These are phyloP conservation scores for Beta lomatogona DNA, from an alignment of 179 eudicot species.

Conservation along the genomic window DNA sequence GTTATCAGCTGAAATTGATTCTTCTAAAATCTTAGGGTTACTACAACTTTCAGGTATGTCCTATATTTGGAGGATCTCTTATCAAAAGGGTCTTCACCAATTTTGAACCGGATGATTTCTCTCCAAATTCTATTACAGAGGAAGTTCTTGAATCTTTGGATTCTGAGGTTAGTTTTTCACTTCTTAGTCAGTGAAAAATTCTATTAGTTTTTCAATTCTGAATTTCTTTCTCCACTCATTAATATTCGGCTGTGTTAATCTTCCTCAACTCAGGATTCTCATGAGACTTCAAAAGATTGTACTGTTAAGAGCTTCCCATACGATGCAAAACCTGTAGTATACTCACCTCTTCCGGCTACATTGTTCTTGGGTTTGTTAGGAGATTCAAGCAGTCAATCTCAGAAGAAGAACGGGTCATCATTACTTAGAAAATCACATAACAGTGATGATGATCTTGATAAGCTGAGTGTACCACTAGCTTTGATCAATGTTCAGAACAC, in stretches of 20 bases:
- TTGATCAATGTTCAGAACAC: conserved; percentile 55
- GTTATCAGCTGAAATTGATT: conserved; percentile 2
- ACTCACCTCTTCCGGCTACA: conserved; percentile 59
- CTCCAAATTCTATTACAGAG: conserved; percentile 67
- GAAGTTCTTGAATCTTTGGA: conserved; percentile 58
- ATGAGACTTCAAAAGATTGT: conserved; percentile 38
- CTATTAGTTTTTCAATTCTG: neutral
- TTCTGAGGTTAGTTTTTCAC: conserved; percentile 64
- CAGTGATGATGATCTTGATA: conserved; percentile 93
- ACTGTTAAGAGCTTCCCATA: conserved; percentile 55
- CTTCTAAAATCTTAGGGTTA: conserved; percentile 17
- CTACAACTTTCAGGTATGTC: conserved; percentile 62
- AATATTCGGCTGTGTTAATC: neutral
- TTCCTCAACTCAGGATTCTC: conserved; percentile 46
- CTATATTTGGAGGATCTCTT: conserved; percentile 54
- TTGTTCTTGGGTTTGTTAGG: conserved; percentile 53
- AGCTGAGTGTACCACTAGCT: conserved; percentile 64
- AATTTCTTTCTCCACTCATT: neutral
- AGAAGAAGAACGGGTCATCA: conserved; percentile 59
- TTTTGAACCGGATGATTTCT: conserved; percentile 88
- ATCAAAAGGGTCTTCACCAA: conserved; percentile 62
- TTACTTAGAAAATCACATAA: conserved; percentile 69
- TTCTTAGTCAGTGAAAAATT: neutral
- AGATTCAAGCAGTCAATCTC: conserved; percentile 49
- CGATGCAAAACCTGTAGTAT: conserved; percentile 56